Conservation (phyloP, 805 yeast species). For the Metschnikowia continentalis region DNA sequence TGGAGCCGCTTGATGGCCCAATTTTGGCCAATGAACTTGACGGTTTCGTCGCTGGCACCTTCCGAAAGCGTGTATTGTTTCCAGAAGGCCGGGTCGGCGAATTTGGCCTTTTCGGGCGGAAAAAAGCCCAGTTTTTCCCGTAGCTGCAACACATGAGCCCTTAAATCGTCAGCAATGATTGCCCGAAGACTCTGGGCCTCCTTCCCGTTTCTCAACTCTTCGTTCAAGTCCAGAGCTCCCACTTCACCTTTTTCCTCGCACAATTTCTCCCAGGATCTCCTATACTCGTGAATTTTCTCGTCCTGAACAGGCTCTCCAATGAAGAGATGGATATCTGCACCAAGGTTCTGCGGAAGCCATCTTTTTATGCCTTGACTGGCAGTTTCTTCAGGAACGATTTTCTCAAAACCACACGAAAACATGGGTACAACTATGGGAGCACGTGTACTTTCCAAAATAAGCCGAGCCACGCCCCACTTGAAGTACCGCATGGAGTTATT, state of each 20-base stretch:
- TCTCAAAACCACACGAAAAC: slow-evolving; percentile 80
- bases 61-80: slow-evolving; percentile 55
- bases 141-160: slow-evolving; percentile 57
- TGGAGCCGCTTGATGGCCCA: slow-evolving; percentile 80
- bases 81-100: slow-evolving; percentile 75
- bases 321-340: slow-evolving; percentile 62
- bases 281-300: slow-evolving; percentile 50
- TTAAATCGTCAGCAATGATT: slow-evolving; percentile 61
- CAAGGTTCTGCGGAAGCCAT: slow-evolving; percentile 58
- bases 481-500: slow-evolving; percentile 88
- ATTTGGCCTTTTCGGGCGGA: slow-evolving; percentile 63
- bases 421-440: slow-evolving; percentile 88
- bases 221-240: slow-evolving; percentile 56
- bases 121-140: slow-evolving; percentile 38
- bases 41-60: slow-evolving; percentile 64
- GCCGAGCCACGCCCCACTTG: slow-evolving; percentile 90
- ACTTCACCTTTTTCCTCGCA: slow-evolving; percentile 53
- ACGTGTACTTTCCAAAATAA: slow-evolving; percentile 74
- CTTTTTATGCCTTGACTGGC: slow-evolving; percentile 53
- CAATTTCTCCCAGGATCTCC: slow-evolving; percentile 66
- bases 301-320: slow-evolving; percentile 73
- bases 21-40: slow-evolving; percentile 70
- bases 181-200: slow-evolving; percentile 67
- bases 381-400: slow-evolving; percentile 74
- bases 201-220: slow-evolving; percentile 57